A percentile compares a stretch with the other conserved stretches of the same genome.
phyloP scores from a whole-genome alignment of 2,329 filamentous ascomycete species.

The Fusarium pseudocircinatum region DNA sequence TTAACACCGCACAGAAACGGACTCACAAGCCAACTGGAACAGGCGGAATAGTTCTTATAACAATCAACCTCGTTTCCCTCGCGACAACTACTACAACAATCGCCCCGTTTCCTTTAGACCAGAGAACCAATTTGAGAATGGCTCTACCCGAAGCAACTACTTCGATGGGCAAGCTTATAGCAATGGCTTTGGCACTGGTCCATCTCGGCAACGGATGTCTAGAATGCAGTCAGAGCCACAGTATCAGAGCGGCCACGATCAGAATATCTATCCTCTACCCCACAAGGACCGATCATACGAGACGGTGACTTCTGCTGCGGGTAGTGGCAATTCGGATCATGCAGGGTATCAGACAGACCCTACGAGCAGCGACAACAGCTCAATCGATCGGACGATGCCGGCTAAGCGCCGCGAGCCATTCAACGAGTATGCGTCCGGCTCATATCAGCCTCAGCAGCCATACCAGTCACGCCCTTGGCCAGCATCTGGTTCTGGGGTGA shows the following conservation, averaged over 20 bases:
- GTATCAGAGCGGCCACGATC: conserved; percentile 51
- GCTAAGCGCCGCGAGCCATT: conserved; percentile 62
- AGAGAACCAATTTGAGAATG: conserved; percentile 53
- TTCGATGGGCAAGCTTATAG: conserved; percentile 56
- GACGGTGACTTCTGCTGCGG: conserved; percentile 81
- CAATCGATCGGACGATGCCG: conserved; percentile 77
- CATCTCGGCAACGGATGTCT: conserved; percentile 45
- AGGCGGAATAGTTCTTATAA: conserved; percentile 70
- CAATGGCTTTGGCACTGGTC: conserved; percentile 44
- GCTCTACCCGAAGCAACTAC: conserved; percentile 53
- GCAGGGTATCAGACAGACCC: conserved; percentile 87
- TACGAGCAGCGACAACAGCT: conserved; percentile 89
- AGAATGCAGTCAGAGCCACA: conserved; percentile 60
- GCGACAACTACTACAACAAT: conserved; percentile 62
- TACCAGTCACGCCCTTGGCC: conserved; percentile 56
- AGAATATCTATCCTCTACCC: conserved; percentile 62
- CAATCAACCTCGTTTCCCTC: conserved; percentile 57
- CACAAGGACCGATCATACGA: conserved; percentile 85
- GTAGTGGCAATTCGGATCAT: conserved; percentile 78
- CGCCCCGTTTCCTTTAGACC: conserved; percentile 54
- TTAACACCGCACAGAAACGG: conserved; percentile 52
- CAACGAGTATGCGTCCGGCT: conserved; percentile 73
- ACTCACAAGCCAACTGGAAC: conserved; percentile 59
- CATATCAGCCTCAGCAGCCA: conserved; percentile 53
- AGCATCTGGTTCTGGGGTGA: conserved; percentile 47